phyloP scores from a whole-genome alignment of 176 grass and related monocot species.

The Juncus effusus region DNA sequence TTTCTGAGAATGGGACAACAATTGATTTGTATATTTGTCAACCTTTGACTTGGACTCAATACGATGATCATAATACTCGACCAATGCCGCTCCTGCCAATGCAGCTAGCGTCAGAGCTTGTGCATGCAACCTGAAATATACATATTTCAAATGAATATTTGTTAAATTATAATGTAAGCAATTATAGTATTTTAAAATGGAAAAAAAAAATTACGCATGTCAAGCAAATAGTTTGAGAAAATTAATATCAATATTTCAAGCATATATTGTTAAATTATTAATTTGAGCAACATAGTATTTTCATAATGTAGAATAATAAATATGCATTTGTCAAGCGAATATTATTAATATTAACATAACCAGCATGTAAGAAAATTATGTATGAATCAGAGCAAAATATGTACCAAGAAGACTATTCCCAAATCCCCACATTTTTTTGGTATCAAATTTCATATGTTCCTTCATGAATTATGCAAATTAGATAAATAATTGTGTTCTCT shows the following conservation, averaged over 20 bases:
- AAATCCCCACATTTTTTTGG: no score
- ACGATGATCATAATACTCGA: constrained; percentile 82
- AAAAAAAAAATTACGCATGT: not conserved
- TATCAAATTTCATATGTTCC: no score
- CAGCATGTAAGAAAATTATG: no score
- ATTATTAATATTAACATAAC: no score
- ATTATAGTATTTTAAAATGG: not conserved
- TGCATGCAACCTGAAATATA: constrained; percentile 71
- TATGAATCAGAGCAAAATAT: no score
- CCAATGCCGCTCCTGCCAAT: constrained; percentile 63
- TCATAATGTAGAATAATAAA: no score
- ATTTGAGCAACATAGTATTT: no score
- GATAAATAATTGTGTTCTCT: no score
- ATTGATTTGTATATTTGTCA: constrained; percentile 64
- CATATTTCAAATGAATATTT: not conserved
- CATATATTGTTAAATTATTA: no score
- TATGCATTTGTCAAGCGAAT: no score
- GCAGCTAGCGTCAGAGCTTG: constrained; percentile 84
- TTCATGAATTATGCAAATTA: no score
- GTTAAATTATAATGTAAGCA: constrained; percentile 1
- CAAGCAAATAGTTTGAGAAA: constrained; percentile 1
- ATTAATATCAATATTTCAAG: not conserved
- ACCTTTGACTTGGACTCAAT: constrained; percentile 56
- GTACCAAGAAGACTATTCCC: no score
- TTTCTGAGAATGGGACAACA: constrained; percentile 66